Base-by-base conservation (phyloP, 2,329 filamentous ascomycete genomes). In the Acarospora socialis region DNA sequence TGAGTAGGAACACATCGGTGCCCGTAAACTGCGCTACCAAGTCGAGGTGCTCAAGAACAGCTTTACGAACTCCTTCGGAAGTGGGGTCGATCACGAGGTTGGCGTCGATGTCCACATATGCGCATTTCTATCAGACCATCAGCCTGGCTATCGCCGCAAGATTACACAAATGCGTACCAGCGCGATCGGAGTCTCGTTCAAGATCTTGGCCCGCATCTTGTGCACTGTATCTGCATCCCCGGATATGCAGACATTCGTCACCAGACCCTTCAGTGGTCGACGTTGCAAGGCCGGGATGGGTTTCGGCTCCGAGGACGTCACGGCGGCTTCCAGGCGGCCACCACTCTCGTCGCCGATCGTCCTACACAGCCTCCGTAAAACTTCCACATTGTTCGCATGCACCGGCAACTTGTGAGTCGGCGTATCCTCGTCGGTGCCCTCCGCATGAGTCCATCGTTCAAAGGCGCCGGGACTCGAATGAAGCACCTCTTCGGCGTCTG, bases 1-100 rank as follows among this genome's bases (percentile, higher is more conserved):
- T 86, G 30, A 98, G 71, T 29, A 98, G 66, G 57, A 98, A 98
- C 45, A 98, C 92, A 56, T 98, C 90, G 33, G 92, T 87, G 31
- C 90, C 90, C 39, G 86, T 94, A 50, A 80, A 92, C 43, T 67
- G 71, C 7, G 90, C 81, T 49, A 93, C 78, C 41, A 78, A 76
- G 55, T 95, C 83, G 45, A 98, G 70, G 47, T 87, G 82, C 41
- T 83, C 75, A 31, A 86, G 72, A 17, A 94, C 81, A 28, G 73
- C 70, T 41, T 75, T 68, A 51, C 82, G 75, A 38, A 93, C 66
- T 26, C 77, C 73, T 38, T 73, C 68, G 16, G 66, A 61, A 37
- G 65, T 60, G 31, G 75, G 73, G 43, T 92, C 84, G 53, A 86
- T 80, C 50, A 95, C 82, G 44, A 94, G 70, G 46, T 83, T 77